phyloP scores from a whole-genome alignment of 495 filamentous ascomycete genomes.

The Hypoxylon subgilvum region DNA sequence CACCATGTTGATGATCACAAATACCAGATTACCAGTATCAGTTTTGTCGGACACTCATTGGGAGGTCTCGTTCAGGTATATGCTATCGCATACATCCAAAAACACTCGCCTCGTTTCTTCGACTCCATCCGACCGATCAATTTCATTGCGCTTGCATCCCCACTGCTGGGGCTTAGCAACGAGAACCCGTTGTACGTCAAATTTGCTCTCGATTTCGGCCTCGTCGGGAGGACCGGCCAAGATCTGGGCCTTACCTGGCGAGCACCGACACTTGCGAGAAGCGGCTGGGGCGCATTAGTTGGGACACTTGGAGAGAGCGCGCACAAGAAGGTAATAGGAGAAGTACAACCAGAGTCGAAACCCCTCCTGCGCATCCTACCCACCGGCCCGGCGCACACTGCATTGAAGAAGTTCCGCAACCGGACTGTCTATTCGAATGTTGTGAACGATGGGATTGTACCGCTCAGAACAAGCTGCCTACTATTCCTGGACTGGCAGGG shows the following conservation, averaged over 20 bases:
- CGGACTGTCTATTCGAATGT: conserved; percentile 96
- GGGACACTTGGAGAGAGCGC: conserved; percentile 72
- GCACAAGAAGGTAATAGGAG: conserved; percentile 66
- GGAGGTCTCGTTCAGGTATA: conserved; percentile 93
- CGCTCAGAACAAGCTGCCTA: conserved; percentile 89
- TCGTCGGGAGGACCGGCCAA: conserved; percentile 93
- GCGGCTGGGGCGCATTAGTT: conserved; percentile 86
- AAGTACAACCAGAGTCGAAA: conserved; percentile 78
- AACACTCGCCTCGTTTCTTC: conserved; percentile 92
- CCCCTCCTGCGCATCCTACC: conserved; percentile 89
- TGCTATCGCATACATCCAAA: conserved; percentile 95
- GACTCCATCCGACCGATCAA: conserved; percentile 85
- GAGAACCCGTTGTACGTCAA: conserved; percentile 97
- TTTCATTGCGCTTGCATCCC: conserved; percentile 89
- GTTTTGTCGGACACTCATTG: conserved; percentile 91
- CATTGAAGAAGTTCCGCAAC: conserved; percentile 84
- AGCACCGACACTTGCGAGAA: conserved; percentile 79
- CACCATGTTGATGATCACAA: conserved; percentile 56
- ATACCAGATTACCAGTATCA: conserved; percentile 92
- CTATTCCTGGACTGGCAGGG: conserved; percentile 98
- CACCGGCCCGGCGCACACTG: conserved; percentile 88
- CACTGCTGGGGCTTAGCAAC: conserved; percentile 91
- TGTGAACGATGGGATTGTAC: conserved; percentile 98
- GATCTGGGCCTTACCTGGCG: conserved; percentile 95
- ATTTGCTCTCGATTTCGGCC: conserved; percentile 93